These are phyloP conservation scores for Phaeotremella fagi DNA, from an alignment of 768 basidiomycete species.

Conservation along the genomic window DNA sequence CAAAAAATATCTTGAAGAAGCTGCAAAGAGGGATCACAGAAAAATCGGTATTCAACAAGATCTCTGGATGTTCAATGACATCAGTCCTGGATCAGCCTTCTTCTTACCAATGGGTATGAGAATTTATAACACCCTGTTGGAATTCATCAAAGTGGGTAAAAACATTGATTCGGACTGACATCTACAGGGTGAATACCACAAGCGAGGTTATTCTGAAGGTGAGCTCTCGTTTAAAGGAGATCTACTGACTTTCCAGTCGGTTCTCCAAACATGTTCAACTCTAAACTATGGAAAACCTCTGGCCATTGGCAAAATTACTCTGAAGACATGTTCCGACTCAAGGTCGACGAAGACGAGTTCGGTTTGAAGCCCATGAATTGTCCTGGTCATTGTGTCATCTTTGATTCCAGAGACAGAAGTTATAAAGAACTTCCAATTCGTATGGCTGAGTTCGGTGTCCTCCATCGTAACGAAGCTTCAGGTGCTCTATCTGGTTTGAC, in stretches of 20 bases:
- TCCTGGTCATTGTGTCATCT: slow-evolving; percentile 89
- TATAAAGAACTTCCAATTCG: slow-evolving; percentile 95
- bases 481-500: slow-evolving; percentile 91
- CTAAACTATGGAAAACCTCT: slow-evolving; percentile 95
- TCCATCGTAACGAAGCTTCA: slow-evolving; percentile 93
- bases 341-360: slow-evolving; percentile 94
- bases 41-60: slow-evolving; percentile 98
- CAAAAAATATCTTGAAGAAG: slow-evolving; percentile 92
- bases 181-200: slow-evolving; percentile 77
- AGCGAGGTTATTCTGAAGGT: slow-evolving; percentile 94
- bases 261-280: slow-evolving; percentile 95
- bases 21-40: slow-evolving; percentile 95
- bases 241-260: slow-evolving; percentile 59
- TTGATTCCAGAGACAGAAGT: slow-evolving; percentile 85
- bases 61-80: slow-evolving; percentile 95
- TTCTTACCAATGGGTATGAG: slow-evolving; percentile 95
- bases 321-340: slow-evolving; percentile 94
- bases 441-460: slow-evolving; percentile 97
- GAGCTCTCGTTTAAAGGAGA: neutral
- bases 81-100: slow-evolving; percentile 91
- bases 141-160: slow-evolving; percentile 74
- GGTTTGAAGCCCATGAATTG: slow-evolving; percentile 99
- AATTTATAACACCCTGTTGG: slow-evolving; percentile 89
- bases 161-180: neutral
- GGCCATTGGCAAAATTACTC: slow-evolving; percentile 98